These are phyloP conservation scores for Phytopythium sindhum DNA, from an alignment of 352 stramenopile species.

Conservation along the genomic window DNA sequence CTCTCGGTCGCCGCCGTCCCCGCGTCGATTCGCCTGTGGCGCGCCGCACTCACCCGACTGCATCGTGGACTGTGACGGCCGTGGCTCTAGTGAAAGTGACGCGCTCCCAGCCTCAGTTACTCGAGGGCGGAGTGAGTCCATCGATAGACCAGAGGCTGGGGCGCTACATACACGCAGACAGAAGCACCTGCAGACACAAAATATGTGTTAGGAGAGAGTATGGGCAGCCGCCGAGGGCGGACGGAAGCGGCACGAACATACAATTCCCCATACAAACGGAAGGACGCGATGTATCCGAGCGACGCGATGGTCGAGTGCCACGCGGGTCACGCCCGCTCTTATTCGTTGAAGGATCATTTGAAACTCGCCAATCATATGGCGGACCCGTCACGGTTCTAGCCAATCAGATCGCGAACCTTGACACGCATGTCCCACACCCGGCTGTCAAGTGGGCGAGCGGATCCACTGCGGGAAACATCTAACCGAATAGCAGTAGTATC, in stretches of 20 bases:
- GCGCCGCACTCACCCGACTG: not conserved
- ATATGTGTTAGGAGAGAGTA: no score
- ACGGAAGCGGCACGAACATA: no score
- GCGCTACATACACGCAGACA: not conserved
- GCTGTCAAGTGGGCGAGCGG: not conserved
- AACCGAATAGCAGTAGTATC: not conserved
- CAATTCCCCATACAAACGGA: no score
- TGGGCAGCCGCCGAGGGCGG: not conserved
- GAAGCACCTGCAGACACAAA: not conserved
- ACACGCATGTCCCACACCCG: not conserved
- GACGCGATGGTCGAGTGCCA: not conserved
- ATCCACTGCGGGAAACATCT: not conserved
- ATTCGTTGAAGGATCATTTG: not conserved
- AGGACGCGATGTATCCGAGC: not conserved
- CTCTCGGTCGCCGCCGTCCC: not conserved
- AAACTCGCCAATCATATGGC: slow-evolving; percentile 1
- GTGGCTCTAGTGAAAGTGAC: not conserved
- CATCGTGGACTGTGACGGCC: not conserved
- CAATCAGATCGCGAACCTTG: not conserved
- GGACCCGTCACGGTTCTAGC: not conserved
- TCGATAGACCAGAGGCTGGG: not conserved
- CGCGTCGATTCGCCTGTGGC: not conserved
- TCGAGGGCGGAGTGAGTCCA: not conserved
- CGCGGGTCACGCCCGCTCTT: not conserved
- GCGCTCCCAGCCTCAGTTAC: not conserved